A percentile compares a stretch with the other conserved stretches of the same genome.
Conservation (phyloP, 352 stramenopile genomes). For the Phytopythium oedochilum region DNA sequence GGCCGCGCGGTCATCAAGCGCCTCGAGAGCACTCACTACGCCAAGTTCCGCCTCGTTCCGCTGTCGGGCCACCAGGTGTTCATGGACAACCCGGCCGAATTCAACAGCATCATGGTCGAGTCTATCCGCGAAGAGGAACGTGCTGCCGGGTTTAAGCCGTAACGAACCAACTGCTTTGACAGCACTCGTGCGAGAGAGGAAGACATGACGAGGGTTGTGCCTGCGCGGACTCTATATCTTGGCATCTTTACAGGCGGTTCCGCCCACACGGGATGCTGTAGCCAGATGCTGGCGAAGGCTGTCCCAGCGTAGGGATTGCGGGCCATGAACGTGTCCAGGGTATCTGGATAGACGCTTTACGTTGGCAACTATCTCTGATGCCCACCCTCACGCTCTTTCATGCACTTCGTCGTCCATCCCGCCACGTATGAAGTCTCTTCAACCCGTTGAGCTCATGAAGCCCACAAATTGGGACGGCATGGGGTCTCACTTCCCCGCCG, state of each 20-base stretch:
- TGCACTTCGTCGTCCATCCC: not conserved
- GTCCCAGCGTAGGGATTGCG: too few relatives aligned
- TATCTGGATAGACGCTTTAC: too few relatives aligned
- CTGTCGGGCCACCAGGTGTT: slow-evolving; percentile 76
- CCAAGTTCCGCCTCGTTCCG: slow-evolving; percentile 61
- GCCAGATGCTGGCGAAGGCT: too few relatives aligned
- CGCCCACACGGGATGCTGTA: too few relatives aligned
- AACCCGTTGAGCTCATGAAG: not conserved
- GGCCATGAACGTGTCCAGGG: too few relatives aligned
- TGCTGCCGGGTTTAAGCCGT: slow-evolving; percentile 17
- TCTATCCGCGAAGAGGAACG: slow-evolving; percentile 62
- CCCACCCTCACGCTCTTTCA: not conserved
- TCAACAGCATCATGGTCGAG: slow-evolving; percentile 69
- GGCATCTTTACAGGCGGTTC: too few relatives aligned
- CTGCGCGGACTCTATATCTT: not conserved
- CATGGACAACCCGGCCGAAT: slow-evolving; percentile 80
- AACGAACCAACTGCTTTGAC: not conserved
- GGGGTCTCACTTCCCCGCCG: not conserved
- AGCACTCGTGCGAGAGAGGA: not conserved
- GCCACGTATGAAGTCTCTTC: not conserved
- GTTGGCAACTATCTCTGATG: too few relatives aligned
- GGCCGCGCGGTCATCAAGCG: slow-evolving; percentile 51
- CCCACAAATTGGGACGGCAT: not conserved
- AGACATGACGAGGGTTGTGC: not conserved
- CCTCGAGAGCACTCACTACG: slow-evolving; percentile 61